phyloP scores from a whole-genome alignment of 345 rosid species.

The Acer yangbiense region DNA sequence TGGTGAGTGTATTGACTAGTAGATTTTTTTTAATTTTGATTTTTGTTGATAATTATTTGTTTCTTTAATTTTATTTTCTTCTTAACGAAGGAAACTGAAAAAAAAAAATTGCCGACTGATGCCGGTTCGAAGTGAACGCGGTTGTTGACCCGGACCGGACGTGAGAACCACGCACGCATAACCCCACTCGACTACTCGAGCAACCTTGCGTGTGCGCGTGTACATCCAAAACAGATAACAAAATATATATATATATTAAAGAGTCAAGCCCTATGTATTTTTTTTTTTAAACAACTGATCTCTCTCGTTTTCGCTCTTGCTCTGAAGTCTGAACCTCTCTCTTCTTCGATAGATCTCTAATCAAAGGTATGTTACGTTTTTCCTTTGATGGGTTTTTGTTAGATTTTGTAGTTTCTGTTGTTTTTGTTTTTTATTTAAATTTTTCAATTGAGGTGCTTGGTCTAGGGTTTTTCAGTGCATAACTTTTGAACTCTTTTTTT shows the following conservation, averaged over 20 bases:
- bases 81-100: background rate
- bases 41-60: background rate
- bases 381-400: background rate
- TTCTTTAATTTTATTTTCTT: background rate
- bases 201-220: background rate
- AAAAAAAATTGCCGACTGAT: background rate
- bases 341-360: background rate
- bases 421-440: too few relatives aligned
- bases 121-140: background rate
- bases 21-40: background rate
- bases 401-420: background rate
- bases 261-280: too few relatives aligned
- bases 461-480: background rate
- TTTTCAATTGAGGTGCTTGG: background rate
- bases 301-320: background rate
- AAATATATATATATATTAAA: background rate
- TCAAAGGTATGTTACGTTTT: conserved; percentile 10
- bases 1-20: background rate
- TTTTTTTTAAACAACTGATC: background rate
- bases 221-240: background rate
- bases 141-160: background rate
- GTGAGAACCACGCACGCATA: background rate
- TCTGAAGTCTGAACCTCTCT: too few relatives aligned
- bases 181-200: background rate
- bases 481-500: background rate